Evolutionary conservation across 257 asterid species (phyloP), one percentile per base, ranked within the genome.

Genomic region (Penstemon eatonii): DNA sequence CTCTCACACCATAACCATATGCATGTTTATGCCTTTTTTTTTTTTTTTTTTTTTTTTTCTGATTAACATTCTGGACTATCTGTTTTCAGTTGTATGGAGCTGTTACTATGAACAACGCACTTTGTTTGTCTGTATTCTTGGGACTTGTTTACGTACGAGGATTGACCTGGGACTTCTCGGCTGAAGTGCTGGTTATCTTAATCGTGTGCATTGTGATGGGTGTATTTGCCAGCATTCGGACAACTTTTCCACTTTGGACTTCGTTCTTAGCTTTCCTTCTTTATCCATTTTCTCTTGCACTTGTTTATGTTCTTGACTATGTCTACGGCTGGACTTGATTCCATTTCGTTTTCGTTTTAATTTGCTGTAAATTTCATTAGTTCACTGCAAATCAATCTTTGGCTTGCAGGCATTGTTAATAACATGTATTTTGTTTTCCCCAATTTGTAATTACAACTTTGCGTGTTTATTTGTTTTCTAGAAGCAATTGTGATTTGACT

Each of bases 161-260:
- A 11, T 75, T 93, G 83, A 75, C 58, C 8, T 93, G 99, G 99
- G 85, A 90, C 83, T 93, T 93, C 85, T 88, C 99, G 0, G 82
- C 99, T 0, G 97, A 93, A 73, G 99, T 90, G 79, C 79, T 93
- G 43, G 95, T 90, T 9, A 90, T 93, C 50, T 63, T 93, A 74
- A 87, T 93, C 0, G 99, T 93, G 50, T 90, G 99, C 83, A 3
- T 90, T 2, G 86, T 85, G 67, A 89, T 90, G 85, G 99, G 96
- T 1, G 55, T 87, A 37, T 81, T 93, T 10, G 97, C 87, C 70
- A 85, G 99, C 81, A 3, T 83, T 13, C 88, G 91, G 53, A 83
- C 85, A 3, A 93, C 96, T 3, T 91, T 93, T 36, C 97, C 97
- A 39, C 81, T 93, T 0, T 90, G 99, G 99, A 87, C 97, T 9